Evolutionary conservation across 768 basidiomycete genomes (phyloP).

Genomic region (Termitomyces sp.): DNA sequence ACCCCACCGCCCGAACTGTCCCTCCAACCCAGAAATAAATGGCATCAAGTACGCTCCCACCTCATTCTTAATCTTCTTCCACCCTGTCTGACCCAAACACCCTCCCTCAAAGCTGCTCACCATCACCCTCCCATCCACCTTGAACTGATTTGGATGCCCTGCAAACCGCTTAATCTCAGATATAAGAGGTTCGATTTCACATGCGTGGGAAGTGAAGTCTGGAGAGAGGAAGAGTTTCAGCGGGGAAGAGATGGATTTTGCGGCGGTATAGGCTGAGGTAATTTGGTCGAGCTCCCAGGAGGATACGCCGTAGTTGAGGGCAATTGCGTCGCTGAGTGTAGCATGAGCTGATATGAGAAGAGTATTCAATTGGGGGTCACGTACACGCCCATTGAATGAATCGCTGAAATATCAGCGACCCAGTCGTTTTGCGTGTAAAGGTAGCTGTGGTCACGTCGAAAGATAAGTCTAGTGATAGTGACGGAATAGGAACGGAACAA

Average conservation of each 20-base stretch:
- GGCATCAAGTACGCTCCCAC: constrained; percentile 45
- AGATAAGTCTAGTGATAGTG: not conserved
- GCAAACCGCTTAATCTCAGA: constrained; percentile 40
- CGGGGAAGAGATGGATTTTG: constrained; percentile 28
- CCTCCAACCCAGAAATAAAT: constrained; percentile 50
- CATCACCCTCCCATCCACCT: constrained; percentile 45
- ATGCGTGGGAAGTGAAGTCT: constrained; percentile 49
- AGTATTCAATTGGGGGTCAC: constrained; percentile 11
- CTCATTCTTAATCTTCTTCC: constrained; percentile 41
- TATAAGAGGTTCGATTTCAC: constrained; percentile 36
- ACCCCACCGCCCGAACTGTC: constrained; percentile 40
- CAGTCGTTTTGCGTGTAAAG: constrained; percentile 33
- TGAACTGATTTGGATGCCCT: constrained; percentile 49
- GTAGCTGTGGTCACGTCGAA: constrained; percentile 22
- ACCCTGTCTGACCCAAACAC: constrained; percentile 48
- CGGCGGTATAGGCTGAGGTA: constrained; percentile 45
- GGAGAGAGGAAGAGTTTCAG: constrained; percentile 56
- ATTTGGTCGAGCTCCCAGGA: constrained; percentile 46
- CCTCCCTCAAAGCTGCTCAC: constrained; percentile 60
- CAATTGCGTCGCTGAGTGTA: constrained; percentile 49
- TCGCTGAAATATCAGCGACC: constrained; percentile 34
- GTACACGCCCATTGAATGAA: constrained; percentile 37
- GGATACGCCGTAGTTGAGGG: constrained; percentile 55
- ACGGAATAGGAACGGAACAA: constrained; percentile 9
- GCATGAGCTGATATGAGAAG: constrained; percentile 14